Percentiles rank a stretch among this genome's conserved stretches.
Conservation (phyloP, 306 rosid genomes). For the Prunus mira region DNA sequence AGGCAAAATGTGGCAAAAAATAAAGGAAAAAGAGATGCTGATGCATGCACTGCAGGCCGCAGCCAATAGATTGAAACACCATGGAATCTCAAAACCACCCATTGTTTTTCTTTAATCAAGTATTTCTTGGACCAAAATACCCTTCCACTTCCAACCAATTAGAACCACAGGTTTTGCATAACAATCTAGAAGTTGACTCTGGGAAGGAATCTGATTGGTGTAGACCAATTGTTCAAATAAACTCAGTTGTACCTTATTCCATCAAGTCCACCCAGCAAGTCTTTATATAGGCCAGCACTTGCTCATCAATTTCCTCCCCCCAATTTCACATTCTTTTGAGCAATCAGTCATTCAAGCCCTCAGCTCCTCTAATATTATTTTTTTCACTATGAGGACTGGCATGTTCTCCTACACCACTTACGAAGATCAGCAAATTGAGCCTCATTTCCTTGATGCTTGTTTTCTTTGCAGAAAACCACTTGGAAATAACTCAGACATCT, state of each 20-base stretch:
- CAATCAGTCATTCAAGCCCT: background rate
- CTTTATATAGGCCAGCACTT: conserved; percentile 36
- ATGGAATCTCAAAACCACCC: conserved; percentile 35
- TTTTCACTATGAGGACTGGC: conserved; percentile 38
- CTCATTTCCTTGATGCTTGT: conserved; percentile 89
- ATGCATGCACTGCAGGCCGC: conserved; percentile 39
- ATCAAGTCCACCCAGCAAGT: conserved; percentile 13
- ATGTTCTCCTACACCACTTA: conserved; percentile 47
- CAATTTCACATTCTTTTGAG: background rate
- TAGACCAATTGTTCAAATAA: background rate
- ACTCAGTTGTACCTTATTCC: conserved; percentile 5
- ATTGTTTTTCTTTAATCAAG: conserved; percentile 15
- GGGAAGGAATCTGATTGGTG: background rate
- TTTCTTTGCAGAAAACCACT: conserved; percentile 72
- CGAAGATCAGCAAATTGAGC: conserved; percentile 46
- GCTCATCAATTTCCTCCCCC: conserved; percentile 5
- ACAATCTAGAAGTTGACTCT: background rate
- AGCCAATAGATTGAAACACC: conserved; percentile 28
- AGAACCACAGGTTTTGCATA: background rate
- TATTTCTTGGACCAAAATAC: background rate
- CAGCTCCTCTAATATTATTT: background rate
- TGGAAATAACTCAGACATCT: conserved; percentile 67
- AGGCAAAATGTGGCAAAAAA: conserved; percentile 1
- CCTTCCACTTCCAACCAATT: conserved; percentile 20
- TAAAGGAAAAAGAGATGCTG: conserved; percentile 25